phyloP scores from a whole-genome alignment of 371 early-diverging fungal genomes.

The Mucor plumbeus region DNA sequence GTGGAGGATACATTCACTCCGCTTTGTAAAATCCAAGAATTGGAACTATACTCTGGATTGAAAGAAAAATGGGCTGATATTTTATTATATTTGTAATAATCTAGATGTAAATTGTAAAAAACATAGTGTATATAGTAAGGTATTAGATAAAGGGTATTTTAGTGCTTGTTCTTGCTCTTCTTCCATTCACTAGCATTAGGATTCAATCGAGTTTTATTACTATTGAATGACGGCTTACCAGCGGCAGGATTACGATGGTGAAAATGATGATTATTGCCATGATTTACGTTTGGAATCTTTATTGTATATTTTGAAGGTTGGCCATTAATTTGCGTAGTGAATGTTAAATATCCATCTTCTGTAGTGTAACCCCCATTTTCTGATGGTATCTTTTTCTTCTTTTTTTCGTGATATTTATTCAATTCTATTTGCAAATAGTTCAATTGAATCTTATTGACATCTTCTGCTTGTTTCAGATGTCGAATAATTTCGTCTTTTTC shows the following conservation, averaged over 20 bases:
- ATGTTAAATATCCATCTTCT: constrained; percentile 43
- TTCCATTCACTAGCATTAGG: constrained; percentile 5
- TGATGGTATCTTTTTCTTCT: background rate
- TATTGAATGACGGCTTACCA: background rate
- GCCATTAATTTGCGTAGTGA: constrained; percentile 50
- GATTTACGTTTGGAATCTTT: constrained; percentile 30
- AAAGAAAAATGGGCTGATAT: background rate
- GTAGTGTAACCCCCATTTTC: constrained; percentile 25
- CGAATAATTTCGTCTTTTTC: constrained; percentile 31
- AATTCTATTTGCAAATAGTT: constrained; percentile 34
- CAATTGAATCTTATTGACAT: constrained; percentile 35
- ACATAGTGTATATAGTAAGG: background rate
- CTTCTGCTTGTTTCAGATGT: constrained; percentile 35
- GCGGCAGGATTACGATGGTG: background rate
- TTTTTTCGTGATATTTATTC: constrained; percentile 21
- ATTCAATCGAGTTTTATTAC: background rate
- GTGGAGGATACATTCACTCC: background rate
- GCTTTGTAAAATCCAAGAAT: background rate
- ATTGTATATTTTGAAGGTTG: constrained; percentile 41
- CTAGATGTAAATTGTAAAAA: background rate
- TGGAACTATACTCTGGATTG: background rate
- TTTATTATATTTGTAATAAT: background rate
- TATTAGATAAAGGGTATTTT: constrained; percentile 1
- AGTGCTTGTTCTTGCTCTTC: background rate
- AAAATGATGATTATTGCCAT: background rate